These are phyloP conservation scores for Trichoderma aggressivum DNA, from an alignment of 2,329 filamentous ascomycete species.

Conservation along the genomic window DNA sequence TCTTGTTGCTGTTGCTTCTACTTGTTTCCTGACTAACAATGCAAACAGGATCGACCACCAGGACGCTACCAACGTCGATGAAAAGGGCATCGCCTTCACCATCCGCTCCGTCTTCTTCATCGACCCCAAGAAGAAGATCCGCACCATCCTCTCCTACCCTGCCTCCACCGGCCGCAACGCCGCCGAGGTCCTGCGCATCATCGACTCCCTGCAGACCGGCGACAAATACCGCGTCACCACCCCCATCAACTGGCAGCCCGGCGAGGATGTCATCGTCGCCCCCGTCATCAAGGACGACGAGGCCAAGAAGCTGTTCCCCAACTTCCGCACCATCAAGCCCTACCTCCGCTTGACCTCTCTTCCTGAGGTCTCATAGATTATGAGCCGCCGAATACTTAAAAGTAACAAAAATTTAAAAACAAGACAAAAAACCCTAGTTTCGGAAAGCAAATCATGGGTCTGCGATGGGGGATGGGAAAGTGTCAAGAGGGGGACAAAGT, in stretches of 20 bases:
- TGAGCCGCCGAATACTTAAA: background rate
- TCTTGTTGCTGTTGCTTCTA: background rate
- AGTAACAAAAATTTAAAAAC: background rate
- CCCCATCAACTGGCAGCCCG: slow-evolving; percentile 85
- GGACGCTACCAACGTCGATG: slow-evolving; percentile 75
- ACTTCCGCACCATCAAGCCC: slow-evolving; percentile 65
- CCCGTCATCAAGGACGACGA: slow-evolving; percentile 78
- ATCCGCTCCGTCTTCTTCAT: slow-evolving; percentile 95
- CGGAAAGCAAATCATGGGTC: background rate
- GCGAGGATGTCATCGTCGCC: slow-evolving; percentile 90
- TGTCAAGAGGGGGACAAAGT: background rate
- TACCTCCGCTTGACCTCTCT: slow-evolving; percentile 72
- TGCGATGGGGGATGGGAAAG: background rate
- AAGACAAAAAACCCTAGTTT: background rate
- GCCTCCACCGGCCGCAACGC: slow-evolving; percentile 85
- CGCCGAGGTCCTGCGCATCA: slow-evolving; percentile 71
- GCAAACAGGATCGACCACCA: slow-evolving; percentile 67
- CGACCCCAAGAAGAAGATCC: slow-evolving; percentile 89
- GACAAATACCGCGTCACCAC: slow-evolving; percentile 87
- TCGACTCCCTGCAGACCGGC: slow-evolving; percentile 76
- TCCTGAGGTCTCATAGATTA: slow-evolving; percentile 47
- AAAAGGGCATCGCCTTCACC: slow-evolving; percentile 84
- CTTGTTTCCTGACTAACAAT: background rate
- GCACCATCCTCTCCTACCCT: slow-evolving; percentile 88
- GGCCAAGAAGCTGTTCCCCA: slow-evolving; percentile 82